These are phyloP conservation scores for Cercospora zeae-maydis DNA, from an alignment of 2,329 filamentous ascomycete genomes.

Conservation along the genomic window DNA sequence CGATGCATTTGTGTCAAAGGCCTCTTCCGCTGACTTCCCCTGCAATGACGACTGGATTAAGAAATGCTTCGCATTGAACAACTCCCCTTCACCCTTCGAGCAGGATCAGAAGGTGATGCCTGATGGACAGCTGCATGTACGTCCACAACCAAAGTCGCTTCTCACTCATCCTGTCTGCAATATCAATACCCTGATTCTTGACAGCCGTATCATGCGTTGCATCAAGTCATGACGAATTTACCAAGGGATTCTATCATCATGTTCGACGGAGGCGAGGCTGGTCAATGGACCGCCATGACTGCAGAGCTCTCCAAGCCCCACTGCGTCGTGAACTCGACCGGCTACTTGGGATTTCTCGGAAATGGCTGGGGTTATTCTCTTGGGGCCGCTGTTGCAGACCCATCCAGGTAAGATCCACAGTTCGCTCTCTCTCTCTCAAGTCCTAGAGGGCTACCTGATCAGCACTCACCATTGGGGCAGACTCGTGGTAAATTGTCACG, in stretches of 20 bases:
- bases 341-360: constrained; percentile 47
- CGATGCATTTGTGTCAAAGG: constrained; percentile 16
- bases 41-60: constrained; percentile 30
- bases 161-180: neutral
- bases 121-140: constrained; percentile 32
- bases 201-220: constrained; percentile 45
- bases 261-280: constrained; percentile 43
- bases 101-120: constrained; percentile 21
- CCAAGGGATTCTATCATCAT: constrained; percentile 39
- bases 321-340: constrained; percentile 32
- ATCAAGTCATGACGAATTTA: constrained; percentile 38
- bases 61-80: constrained; percentile 29
- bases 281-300: constrained; percentile 37
- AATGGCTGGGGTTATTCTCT: constrained; percentile 48
- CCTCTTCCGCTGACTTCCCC: constrained; percentile 10
- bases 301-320: constrained; percentile 31
- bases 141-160: neutral
- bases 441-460: too few species aligned
- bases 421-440: too few species aligned
- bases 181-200: neutral
- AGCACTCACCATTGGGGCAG: constrained; percentile 8
- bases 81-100: constrained; percentile 28
- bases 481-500: constrained; percentile 45
- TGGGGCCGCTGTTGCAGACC: constrained; percentile 44
- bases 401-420: constrained; percentile 21